Evolutionary conservation across 306 rosid genomes (phyloP), one percentile per base, ranked within the genome.

Genomic region (Fagus sylvatica): DNA sequence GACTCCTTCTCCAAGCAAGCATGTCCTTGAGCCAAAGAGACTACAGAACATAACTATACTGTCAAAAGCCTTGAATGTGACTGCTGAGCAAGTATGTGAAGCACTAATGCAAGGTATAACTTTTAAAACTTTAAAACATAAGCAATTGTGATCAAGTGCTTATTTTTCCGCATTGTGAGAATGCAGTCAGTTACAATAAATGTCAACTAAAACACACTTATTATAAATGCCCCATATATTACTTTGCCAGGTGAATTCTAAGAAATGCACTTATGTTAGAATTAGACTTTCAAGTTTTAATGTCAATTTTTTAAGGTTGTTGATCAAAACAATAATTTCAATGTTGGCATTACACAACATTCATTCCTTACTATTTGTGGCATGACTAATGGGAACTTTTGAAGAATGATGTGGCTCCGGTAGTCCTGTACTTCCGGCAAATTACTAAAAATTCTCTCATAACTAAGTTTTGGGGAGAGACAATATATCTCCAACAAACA

Each of bases 41-140:
- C 86, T 96, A 79, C 99, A 96, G 84, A 96, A 96, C 92, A 87
- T 96, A 53, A 93, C 98, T 30, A 96, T 96, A 71, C 96, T 96
- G 72, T 91, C 93, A 34, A 96, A 96, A 77, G 96, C 99, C 79
- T 81, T 96, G 78, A 96, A 86, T 83, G 86, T 80, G 42, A 87
- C 98, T 6, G 83, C 91, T 65, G 93, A 87, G 54, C 94, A 93
- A 85, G 89, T 83, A 48, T 91, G 92, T 57, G 89, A 93, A 77
- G 91, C 98, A 70, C 66, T 96, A 54, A 68, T 88, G 81, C 97
- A 96, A 90, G 99, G 99, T 93, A 90, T 22, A 62, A 54, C 81
- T 73, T 41, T 55, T 81, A 39, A 22, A 81, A 61, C 16, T 12
- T 53, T 28, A 46, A 43, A 71, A 8, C 41, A 36, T 34, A 36